phyloP scores from a whole-genome alignment of 2,329 filamentous ascomycete genomes.

The Fusarium tanahbumbuense region DNA sequence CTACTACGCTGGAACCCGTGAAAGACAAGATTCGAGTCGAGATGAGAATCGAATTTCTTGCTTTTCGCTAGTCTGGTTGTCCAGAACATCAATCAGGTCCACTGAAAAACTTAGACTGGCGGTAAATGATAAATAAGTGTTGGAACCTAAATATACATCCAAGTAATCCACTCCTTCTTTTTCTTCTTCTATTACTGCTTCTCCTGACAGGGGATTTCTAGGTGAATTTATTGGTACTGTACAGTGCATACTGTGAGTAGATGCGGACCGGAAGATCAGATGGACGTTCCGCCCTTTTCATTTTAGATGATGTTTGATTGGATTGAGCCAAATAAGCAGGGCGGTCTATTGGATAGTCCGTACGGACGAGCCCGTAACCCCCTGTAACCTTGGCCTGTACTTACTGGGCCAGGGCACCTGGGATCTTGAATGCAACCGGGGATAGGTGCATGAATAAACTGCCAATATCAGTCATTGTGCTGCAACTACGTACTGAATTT shows the following conservation, averaged over 20 bases:
- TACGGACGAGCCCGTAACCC: conserved; percentile 20
- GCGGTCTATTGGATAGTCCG: conserved; percentile 28
- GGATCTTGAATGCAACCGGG: conserved; percentile 14
- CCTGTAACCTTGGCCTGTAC: conserved; percentile 2
- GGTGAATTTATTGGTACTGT: conserved; percentile 5
- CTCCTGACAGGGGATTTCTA: conserved; percentile 18
- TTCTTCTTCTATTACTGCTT: neutral
- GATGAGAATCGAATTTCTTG: conserved; percentile 13
- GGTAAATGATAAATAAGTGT: conserved; percentile 6
- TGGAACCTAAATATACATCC: conserved; percentile 30
- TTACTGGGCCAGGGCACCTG: conserved; percentile 7
- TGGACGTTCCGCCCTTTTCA: conserved; percentile 28
- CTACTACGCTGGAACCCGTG: neutral
- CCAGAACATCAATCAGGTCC: neutral
- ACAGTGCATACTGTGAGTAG: neutral
- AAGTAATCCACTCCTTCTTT: neutral
- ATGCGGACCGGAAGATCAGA: conserved; percentile 20
- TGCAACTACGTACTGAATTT: neutral
- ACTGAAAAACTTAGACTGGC: neutral
- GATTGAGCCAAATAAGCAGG: neutral
- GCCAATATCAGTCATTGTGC: conserved; percentile 14
- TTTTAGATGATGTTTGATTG: conserved; percentile 34
- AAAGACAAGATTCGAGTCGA: neutral
- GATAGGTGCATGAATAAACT: conserved; percentile 18
- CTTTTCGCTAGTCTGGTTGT: neutral